Percentiles rank a stretch among this genome's conserved stretches.
These are phyloP conservation scores for Vanderwaltozyma yarrowii DNA, from an alignment of 805 yeast genomes.

Conservation along the genomic window DNA sequence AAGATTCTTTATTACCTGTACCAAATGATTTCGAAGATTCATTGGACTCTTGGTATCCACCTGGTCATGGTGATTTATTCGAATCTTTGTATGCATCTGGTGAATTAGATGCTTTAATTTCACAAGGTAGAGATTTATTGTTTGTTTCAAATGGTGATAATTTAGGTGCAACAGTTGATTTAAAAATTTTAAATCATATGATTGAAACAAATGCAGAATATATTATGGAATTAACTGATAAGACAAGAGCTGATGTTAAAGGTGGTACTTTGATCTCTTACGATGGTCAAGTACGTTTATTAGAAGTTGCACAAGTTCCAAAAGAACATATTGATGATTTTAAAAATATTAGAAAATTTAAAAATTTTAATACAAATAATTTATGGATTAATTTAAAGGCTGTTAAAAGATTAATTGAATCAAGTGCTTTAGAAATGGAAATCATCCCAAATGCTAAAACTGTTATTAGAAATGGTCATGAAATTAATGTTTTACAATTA, in stretches of 20 bases:
- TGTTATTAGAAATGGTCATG: slow-evolving; percentile 63
- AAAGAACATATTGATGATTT: slow-evolving; percentile 97
- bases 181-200: slow-evolving; percentile 86
- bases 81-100: slow-evolving; percentile 86
- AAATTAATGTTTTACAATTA: slow-evolving; percentile 80
- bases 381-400: slow-evolving; percentile 96
- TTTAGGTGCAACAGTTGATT: slow-evolving; percentile 95
- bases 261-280: slow-evolving; percentile 98
- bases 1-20: slow-evolving; percentile 93
- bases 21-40: slow-evolving; percentile 66
- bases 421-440: slow-evolving; percentile 74
- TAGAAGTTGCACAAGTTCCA: slow-evolving; percentile 92
- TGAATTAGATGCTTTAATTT: slow-evolving; percentile 78
- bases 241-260: slow-evolving; percentile 98
- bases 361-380: slow-evolving; percentile 96
- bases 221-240: slow-evolving; percentile 96
- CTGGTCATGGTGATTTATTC: slow-evolving; percentile 98
- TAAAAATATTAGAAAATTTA: slow-evolving; percentile 95
- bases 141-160: slow-evolving; percentile 98
- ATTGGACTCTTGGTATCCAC: slow-evolving; percentile 93
- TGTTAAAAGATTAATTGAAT: slow-evolving; percentile 81
- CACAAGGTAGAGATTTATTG: slow-evolving; percentile 87
- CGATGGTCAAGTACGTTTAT: slow-evolving; percentile 85
- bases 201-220: slow-evolving; percentile 84
- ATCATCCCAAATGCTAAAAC: slow-evolving; percentile 92